Conservation (phyloP, 2,329 filamentous ascomycete genomes). For the Fusarium sp. region DNA sequence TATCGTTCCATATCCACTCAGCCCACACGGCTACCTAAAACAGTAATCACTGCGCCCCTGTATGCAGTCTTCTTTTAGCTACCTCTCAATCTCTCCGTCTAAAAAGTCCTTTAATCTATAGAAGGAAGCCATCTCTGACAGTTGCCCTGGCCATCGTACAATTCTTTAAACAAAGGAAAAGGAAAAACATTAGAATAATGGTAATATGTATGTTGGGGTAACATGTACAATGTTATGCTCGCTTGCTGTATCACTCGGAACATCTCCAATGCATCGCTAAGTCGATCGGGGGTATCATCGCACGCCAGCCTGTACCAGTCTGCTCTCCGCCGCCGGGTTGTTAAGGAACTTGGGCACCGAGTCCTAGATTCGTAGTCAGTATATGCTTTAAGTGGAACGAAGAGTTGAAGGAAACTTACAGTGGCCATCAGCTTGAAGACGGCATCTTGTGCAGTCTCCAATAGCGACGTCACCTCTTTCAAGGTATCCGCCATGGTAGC, state of each 20-base stretch:
- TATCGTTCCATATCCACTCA: no score
- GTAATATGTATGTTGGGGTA: not conserved
- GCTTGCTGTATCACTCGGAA: conserved; percentile 19
- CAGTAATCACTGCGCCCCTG: not conserved
- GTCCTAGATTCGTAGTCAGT: conserved; percentile 61
- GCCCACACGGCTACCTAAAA: not conserved
- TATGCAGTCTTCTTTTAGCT: not conserved
- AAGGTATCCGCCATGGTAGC: conserved; percentile 90
- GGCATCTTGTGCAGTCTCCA: conserved; percentile 92
- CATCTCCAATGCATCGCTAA: conserved; percentile 1
- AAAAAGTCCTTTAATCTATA: conserved; percentile 10
- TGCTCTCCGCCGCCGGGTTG: conserved; percentile 56
- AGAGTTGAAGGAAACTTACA: conserved; percentile 69
- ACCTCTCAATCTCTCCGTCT: not conserved
- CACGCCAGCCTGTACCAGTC: conserved; percentile 36
- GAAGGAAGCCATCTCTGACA: conserved; percentile 1
- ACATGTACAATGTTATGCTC: conserved; percentile 7
- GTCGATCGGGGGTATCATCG: conserved; percentile 21
- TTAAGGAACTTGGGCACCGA: conserved; percentile 79
- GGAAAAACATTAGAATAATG: conserved; percentile 27
- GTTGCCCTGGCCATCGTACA: not conserved
- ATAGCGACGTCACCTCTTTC: conserved; percentile 87
- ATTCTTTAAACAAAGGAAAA: conserved; percentile 22
- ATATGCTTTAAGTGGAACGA: conserved; percentile 18
- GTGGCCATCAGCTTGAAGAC: conserved; percentile 99